These are phyloP conservation scores for Mucor racemosus DNA, from an alignment of 371 early-diverging fungal species.

Conservation along the genomic window DNA sequence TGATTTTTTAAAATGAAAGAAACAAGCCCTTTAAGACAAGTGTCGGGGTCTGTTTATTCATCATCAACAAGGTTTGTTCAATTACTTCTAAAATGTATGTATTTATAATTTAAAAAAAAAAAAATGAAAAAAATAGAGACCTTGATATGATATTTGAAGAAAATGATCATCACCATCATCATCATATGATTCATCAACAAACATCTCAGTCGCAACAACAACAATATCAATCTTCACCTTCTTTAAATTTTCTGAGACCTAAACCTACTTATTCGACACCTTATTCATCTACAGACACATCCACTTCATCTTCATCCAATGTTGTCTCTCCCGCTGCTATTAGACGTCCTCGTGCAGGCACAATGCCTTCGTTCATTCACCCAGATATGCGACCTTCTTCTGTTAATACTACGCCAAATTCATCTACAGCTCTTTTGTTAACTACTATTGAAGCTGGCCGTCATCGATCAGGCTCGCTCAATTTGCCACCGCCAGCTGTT, in stretches of 20 bases:
- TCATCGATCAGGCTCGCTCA: constrained; percentile 65
- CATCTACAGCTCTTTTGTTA: constrained; percentile 53
- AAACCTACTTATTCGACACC: constrained; percentile 26
- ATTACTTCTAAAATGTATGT: not conserved
- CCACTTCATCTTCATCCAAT: constrained; percentile 3
- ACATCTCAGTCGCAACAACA: not conserved
- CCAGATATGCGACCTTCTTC: constrained; percentile 32
- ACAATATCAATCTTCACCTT: constrained; percentile 19
- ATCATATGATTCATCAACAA: constrained; percentile 3
- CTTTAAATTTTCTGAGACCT: constrained; percentile 37
- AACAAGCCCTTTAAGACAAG: constrained; percentile 30
- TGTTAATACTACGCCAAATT: constrained; percentile 35
- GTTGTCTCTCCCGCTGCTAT: constrained; percentile 15
- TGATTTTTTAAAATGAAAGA: constrained; percentile 22
- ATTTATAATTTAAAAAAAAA: not conserved
- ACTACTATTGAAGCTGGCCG: constrained; percentile 51
- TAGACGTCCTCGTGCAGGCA: constrained; percentile 79
- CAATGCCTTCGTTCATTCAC: constrained; percentile 73
- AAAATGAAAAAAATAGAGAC: constrained; percentile 30
- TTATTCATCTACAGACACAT: constrained; percentile 10
- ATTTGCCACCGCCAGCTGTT: constrained; percentile 59
- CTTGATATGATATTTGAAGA: constrained; percentile 50
- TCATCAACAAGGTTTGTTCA: constrained; percentile 18
- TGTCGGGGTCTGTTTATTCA: constrained; percentile 30
- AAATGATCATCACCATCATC: constrained; percentile 29